phyloP scores from a whole-genome alignment of 768 basidiomycete genomes.

The Tulasnella sp. region DNA sequence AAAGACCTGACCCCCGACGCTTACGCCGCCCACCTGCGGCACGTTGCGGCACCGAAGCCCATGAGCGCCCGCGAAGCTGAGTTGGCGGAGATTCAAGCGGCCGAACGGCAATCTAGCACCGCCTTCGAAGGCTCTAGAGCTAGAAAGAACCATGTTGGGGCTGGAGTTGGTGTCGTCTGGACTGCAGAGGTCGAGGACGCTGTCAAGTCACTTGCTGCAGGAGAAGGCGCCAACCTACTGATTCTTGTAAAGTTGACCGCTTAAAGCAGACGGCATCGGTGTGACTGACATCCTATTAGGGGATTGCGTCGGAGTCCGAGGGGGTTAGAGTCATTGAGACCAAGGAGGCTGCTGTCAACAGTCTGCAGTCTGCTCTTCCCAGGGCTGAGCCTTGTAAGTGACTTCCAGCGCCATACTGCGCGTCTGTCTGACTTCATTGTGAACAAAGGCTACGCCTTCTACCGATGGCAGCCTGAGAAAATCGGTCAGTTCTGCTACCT shows the following conservation, averaged over 20 bases:
- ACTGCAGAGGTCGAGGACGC: conserved; percentile 58
- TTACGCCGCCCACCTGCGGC: conserved; percentile 68
- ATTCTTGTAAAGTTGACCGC: conserved; percentile 52
- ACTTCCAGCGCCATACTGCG: no score
- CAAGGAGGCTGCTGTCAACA: conserved; percentile 41
- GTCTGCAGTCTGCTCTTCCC: conserved; percentile 51
- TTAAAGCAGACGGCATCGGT: background rate
- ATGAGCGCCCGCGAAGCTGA: conserved; percentile 79
- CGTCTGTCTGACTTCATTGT: background rate
- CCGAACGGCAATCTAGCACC: conserved; percentile 46
- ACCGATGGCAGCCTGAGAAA: conserved; percentile 16
- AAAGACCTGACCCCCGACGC: conserved; percentile 44
- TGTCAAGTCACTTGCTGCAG: conserved; percentile 52
- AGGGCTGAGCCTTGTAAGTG: conserved; percentile 52
- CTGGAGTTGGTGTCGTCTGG: conserved; percentile 67
- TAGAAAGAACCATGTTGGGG: conserved; percentile 51
- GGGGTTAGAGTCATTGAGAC: conserved; percentile 48
- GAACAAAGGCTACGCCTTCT: conserved; percentile 10
- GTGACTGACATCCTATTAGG: conserved; percentile 40
- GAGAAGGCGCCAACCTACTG: conserved; percentile 49
- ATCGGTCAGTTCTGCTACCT: background rate
- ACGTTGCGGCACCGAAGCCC: conserved; percentile 72
- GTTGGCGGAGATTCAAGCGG: conserved; percentile 67
- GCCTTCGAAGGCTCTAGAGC: conserved; percentile 26
- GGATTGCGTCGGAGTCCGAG: conserved; percentile 62